Evolutionary conservation across 306 rosid genomes (phyloP).

Genomic region (Sphenostylis stenocarpa): DNA sequence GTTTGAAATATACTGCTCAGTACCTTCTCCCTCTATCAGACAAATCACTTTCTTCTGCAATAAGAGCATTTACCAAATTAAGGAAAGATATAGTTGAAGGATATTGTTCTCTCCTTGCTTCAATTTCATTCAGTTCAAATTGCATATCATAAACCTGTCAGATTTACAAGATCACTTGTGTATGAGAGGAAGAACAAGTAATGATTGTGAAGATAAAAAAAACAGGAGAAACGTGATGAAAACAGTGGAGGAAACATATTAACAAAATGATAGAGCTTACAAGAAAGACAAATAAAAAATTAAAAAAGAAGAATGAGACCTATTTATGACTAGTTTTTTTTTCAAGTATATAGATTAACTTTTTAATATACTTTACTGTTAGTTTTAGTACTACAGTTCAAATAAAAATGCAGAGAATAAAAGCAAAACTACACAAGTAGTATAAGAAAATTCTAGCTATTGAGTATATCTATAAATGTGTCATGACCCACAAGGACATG

Average conservation of each 20-base stretch:
- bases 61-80: constrained; percentile 84
- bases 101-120: constrained; percentile 94
- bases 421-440: not conserved
- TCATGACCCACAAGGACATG: not conserved
- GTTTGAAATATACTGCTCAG: constrained; percentile 17
- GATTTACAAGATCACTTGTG: constrained; percentile 23
- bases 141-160: constrained; percentile 97
- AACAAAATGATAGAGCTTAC: constrained; percentile 17
- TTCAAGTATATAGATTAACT: not conserved
- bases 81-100: constrained; percentile 96
- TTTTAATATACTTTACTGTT: not conserved
- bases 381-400: not conserved
- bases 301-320: not conserved
- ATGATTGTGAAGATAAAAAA: not conserved
- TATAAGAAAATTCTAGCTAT: not conserved
- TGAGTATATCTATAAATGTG: not conserved
- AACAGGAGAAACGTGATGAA: not conserved
- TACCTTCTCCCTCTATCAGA: constrained; percentile 96
- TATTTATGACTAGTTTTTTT: not conserved
- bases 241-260: constrained; percentile 19
- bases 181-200: constrained; percentile 13
- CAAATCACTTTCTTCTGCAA: constrained; percentile 88
- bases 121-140: constrained; percentile 91
- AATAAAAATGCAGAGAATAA: not conserved
- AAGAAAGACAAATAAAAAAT: constrained; percentile 15